These are phyloP conservation scores for Rosa persica DNA, from an alignment of 306 rosid genomes.

Conservation along the genomic window DNA sequence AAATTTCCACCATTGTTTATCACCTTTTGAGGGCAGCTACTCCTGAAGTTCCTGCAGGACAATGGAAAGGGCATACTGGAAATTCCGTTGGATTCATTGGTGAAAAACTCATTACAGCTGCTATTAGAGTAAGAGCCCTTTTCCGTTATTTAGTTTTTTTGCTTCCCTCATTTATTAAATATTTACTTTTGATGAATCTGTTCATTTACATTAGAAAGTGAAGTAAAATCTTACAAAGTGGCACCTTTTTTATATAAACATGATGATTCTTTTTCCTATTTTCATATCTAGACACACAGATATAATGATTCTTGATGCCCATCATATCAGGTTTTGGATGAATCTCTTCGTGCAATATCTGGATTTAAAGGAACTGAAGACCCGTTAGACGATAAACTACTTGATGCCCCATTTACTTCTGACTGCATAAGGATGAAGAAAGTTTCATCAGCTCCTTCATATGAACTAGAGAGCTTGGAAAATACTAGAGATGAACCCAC, in stretches of 20 bases:
- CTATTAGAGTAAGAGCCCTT: constrained; percentile 57
- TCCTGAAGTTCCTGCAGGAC: constrained; percentile 50
- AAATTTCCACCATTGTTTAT: constrained; percentile 57
- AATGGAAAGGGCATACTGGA: constrained; percentile 53
- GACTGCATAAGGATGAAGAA: constrained; percentile 81
- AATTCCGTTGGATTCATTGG: constrained; percentile 38
- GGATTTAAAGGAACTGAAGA: constrained; percentile 98
- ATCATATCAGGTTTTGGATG: constrained; percentile 74
- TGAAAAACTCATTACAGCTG: constrained; percentile 64
- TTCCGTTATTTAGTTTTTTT: background rate
- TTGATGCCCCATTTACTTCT: constrained; percentile 76
- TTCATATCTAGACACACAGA: background rate
- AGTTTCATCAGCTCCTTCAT: constrained; percentile 86
- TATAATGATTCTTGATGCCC: constrained; percentile 1
- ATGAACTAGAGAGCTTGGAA: constrained; percentile 48
- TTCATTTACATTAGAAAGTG: constrained; percentile 5
- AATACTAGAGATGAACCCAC: constrained; percentile 29
- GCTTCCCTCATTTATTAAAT: too few relatives aligned
- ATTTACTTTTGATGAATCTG: background rate
- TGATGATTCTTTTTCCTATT: background rate
- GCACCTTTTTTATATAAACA: background rate
- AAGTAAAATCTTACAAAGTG: background rate
- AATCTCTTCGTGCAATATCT: constrained; percentile 82
- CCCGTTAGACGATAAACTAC: constrained; percentile 70
- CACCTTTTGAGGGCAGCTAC: constrained; percentile 45